These are phyloP conservation scores for Phoenix roebelenii DNA, from an alignment of 176 grass and related monocot species.

Conservation along the genomic window DNA sequence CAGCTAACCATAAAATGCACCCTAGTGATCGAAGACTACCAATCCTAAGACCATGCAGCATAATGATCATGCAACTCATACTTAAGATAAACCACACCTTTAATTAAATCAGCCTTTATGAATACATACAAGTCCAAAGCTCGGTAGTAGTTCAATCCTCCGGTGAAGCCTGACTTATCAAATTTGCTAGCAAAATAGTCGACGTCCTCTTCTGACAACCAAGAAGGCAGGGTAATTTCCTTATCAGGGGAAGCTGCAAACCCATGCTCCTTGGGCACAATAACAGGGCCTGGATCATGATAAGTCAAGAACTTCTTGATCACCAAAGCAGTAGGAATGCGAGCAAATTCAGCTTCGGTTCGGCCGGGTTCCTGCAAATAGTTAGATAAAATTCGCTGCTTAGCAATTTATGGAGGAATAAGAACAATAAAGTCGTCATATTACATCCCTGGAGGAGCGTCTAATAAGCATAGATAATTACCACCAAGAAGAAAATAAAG, in stretches of 20 bases:
- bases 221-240: slow-evolving; percentile 26
- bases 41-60: no score
- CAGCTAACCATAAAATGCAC: no score
- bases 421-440: no score
- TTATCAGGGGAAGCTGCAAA: slow-evolving; percentile 19
- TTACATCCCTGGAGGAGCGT: no score
- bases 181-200: slow-evolving; percentile 30
- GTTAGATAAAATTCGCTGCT: no score
- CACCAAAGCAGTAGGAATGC: slow-evolving; percentile 11
- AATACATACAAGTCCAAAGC: slow-evolving; percentile 28
- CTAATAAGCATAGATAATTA: neutral
- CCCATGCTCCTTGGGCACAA: slow-evolving; percentile 24
- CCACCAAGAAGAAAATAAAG: neutral
- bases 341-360: slow-evolving; percentile 27
- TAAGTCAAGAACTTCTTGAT: slow-evolving; percentile 44
- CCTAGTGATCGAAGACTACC: no score
- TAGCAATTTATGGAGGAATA: no score
- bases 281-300: slow-evolving; percentile 27
- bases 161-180: slow-evolving; percentile 31
- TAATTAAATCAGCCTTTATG: neutral
- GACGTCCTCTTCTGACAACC: slow-evolving; percentile 38
- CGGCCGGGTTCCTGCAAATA: slow-evolving; percentile 29
- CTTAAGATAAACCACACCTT: no score
- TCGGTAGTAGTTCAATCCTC: slow-evolving; percentile 46
- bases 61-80: no score